Base-by-base conservation (phyloP, 2,329 filamentous ascomycete genomes). In the Lachnellula hyalina region DNA sequence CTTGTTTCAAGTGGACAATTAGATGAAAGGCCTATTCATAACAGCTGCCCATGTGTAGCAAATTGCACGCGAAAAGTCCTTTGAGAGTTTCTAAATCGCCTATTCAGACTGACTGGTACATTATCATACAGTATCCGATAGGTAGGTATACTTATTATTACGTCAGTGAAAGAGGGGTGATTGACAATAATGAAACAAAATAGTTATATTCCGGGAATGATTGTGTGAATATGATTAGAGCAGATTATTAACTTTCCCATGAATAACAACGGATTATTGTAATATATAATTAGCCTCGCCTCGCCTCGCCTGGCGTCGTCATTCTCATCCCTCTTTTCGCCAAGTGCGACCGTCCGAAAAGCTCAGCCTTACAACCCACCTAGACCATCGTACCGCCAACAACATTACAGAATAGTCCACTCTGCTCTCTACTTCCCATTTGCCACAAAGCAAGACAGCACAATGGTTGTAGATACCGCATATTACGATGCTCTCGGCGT, bases 401-500 rank as follows among this genome's bases (percentile, higher is more conserved):
- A 46, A 53, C 45, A 12, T 14, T 11, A 9, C 21, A 25, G n/a
- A 38, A 48, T n/a, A 21, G 2, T 28, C 34, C 28, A 11, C 28
- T 12, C 28, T 32, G 34, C 12, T 49, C 47, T 49, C 47, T 38
- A 19, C 17, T 15, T 25, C 19, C 9, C 15, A 34, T 19, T 28
- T 48, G 2, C 36, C 36, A n/a, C 36, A 7, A 9, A 7, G 36
- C 15, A 40, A 40, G 15, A 40, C 7, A 17, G 2, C 36, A 58
- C 42, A 41, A 68, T 68, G 65, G 67, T 69, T 51, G 64, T 62
- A 15, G 67, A 69, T 51, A 70, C 67, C n/a, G 61, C 62, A 12
- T 70, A 70, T 34, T 70, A 70, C 74, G 91, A 96, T 74, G 84
- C 84, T 65, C 79, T 96, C 40, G 89, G 88, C 68, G 91, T 96